Percentiles rank a stretch among this genome's conserved stretches.
These are phyloP conservation scores for Helenozyma rhizophorensis DNA, from an alignment of 805 yeast species.

Conservation along the genomic window DNA sequence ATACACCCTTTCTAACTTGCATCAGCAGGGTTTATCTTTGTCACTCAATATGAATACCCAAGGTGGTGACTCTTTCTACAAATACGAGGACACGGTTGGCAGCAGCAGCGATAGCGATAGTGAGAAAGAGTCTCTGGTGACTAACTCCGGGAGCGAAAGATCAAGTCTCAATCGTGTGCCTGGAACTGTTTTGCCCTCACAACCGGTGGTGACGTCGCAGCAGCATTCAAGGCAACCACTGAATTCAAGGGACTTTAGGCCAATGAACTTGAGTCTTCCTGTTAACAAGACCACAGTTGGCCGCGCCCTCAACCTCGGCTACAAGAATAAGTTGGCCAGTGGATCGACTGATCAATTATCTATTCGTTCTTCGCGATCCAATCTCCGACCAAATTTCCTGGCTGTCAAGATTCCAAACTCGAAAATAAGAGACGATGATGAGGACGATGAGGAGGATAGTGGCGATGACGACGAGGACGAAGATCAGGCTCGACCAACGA, in stretches of 20 bases:
- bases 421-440: constrained; percentile 61
- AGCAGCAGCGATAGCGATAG: constrained; percentile 23
- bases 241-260: no score
- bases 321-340: constrained; percentile 1
- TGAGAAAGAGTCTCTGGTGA: constrained; percentile 15
- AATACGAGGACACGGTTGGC: constrained; percentile 19
- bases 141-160: constrained; percentile 3
- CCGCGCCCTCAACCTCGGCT: constrained; percentile 2
- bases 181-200: constrained; percentile 1
- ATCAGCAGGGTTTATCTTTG: constrained; percentile 62
- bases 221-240: no score
- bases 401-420: constrained; percentile 72
- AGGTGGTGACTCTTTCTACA: constrained; percentile 25
- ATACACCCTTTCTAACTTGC: constrained; percentile 59
- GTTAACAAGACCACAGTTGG: background rate
- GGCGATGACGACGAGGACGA: constrained; percentile 8
- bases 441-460: constrained; percentile 36
- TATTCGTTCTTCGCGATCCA: constrained; percentile 29
- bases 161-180: constrained; percentile 5
- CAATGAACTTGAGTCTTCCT: no score
- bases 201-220: no score
- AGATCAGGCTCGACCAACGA: constrained; percentile 46
- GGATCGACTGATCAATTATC: constrained; percentile 25
- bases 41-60: constrained; percentile 72
- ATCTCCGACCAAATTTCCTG: constrained; percentile 58